Percentiles rank a stretch among this genome's conserved stretches.
Evolutionary conservation across 2,329 filamentous ascomycete species (phyloP).

Genomic region (Pezicula carpinea): DNA sequence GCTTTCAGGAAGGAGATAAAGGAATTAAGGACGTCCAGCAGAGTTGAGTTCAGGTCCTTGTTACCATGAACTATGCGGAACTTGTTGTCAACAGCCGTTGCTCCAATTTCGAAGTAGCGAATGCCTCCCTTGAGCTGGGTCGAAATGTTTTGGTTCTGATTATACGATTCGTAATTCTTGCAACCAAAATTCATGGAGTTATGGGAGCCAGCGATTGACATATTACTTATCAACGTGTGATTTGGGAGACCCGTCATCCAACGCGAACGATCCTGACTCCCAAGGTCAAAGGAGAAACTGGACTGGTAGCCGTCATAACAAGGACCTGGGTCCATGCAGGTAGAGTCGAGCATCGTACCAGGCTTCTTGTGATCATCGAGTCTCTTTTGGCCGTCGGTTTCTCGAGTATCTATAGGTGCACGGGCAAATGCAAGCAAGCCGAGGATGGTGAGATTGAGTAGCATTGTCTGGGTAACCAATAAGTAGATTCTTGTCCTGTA

Average conservation of each 20-base stretch:
- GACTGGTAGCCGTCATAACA: conserved; percentile 30
- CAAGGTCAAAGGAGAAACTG: conserved; percentile 39
- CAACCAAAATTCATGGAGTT: conserved; percentile 47
- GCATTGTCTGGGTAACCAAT: too few relatives aligned
- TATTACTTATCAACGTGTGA: conserved; percentile 34
- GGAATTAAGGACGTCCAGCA: conserved; percentile 37
- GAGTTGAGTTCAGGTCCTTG: conserved; percentile 38
- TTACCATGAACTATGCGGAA: conserved; percentile 44
- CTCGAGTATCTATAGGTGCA: too few relatives aligned
- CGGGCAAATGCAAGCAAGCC: too few relatives aligned
- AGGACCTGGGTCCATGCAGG: too few relatives aligned
- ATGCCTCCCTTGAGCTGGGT: conserved; percentile 42
- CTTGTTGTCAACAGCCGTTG: conserved; percentile 24
- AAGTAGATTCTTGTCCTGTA: too few relatives aligned
- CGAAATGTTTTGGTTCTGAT: conserved; percentile 42
- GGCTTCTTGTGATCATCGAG: too few relatives aligned
- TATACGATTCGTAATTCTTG: conserved; percentile 31
- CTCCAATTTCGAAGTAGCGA: conserved; percentile 45
- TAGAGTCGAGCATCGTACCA: too few relatives aligned
- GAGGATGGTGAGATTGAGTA: too few relatives aligned
- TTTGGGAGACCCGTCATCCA: conserved; percentile 44
- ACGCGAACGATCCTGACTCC: conserved; percentile 26
- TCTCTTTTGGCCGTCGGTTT: too few relatives aligned
- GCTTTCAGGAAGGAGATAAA: conserved; percentile 41
- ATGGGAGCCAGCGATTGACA: conserved; percentile 49